Evolutionary conservation across 306 rosid species (phyloP).

Genomic region (Acacia crassicarpa): DNA sequence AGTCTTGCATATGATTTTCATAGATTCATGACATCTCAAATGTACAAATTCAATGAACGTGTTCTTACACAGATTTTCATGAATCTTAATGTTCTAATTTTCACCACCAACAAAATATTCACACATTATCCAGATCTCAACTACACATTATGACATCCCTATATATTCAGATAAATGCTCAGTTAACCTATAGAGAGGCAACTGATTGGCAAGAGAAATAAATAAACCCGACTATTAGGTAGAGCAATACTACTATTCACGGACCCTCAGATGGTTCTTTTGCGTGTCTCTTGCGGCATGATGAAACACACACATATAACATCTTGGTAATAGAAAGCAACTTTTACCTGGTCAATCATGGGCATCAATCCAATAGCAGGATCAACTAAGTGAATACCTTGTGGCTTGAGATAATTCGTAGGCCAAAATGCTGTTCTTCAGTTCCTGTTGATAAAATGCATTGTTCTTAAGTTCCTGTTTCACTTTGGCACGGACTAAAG

Average conservation of each 20-base stretch:
- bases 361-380: conserved; percentile 99
- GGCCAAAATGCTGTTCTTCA: too few relatives aligned
- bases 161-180: background rate
- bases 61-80: too few relatives aligned
- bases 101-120: too few relatives aligned
- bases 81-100: too few relatives aligned
- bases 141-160: background rate
- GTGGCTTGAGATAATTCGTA: too few relatives aligned
- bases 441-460: too few relatives aligned
- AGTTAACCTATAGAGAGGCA: conserved; percentile 1
- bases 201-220: background rate
- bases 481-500: conserved; percentile 9
- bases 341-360: conserved; percentile 90
- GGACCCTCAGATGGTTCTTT: conserved; percentile 19
- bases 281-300: background rate
- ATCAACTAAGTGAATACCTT: conserved; percentile 30
- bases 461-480: background rate
- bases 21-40: too few relatives aligned
- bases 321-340: background rate
- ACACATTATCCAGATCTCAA: too few relatives aligned
- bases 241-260: background rate
- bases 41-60: too few relatives aligned
- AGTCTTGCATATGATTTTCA: too few relatives aligned
- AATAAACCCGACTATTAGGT: background rate
- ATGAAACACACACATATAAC: background rate